phyloP scores from a whole-genome alignment of 495 filamentous ascomycete genomes.

The Sordaria brevicollis region DNA sequence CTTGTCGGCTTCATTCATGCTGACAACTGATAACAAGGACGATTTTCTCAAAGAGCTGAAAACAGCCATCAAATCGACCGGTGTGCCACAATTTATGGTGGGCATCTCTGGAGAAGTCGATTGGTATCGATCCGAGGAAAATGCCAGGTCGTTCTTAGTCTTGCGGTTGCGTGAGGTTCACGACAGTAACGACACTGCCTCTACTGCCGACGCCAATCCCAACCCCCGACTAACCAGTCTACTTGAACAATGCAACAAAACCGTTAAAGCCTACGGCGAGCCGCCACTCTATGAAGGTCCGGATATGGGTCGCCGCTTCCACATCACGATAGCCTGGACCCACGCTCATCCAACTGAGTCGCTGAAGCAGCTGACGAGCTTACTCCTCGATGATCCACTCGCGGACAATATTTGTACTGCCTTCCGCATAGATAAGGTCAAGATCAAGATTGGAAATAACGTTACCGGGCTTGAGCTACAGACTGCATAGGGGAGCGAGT shows the following conservation, averaged over 20 bases:
- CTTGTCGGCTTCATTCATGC: conserved; percentile 63
- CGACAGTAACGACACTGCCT: background rate
- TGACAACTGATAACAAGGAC: conserved; percentile 55
- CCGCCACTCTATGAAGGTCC: conserved; percentile 53
- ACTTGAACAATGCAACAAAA: conserved; percentile 52
- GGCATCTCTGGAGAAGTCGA: conserved; percentile 12
- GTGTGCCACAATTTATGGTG: conserved; percentile 27
- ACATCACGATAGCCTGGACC: conserved; percentile 75
- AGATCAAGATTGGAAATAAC: conserved; percentile 70
- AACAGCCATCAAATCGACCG: conserved; percentile 13
- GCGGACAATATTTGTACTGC: background rate
- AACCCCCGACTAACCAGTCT: conserved; percentile 53
- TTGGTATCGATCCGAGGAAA: conserved; percentile 45
- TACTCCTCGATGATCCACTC: conserved; percentile 10
- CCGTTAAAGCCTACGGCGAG: conserved; percentile 50
- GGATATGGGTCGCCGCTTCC: conserved; percentile 44
- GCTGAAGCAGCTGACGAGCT: conserved; percentile 20
- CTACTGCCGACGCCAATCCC: background rate
- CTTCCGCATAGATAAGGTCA: conserved; percentile 43
- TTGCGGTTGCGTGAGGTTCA: conserved; percentile 36
- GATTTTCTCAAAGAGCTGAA: conserved; percentile 44
- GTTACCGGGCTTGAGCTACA: conserved; percentile 29
- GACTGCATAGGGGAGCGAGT: background rate
- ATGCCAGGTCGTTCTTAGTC: conserved; percentile 80
- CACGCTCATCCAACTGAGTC: conserved; percentile 37